Percentiles rank a stretch among this genome's conserved stretches.
Conservation (phyloP, 371 early-diverging fungal genomes). For the Circinella umbellata region DNA sequence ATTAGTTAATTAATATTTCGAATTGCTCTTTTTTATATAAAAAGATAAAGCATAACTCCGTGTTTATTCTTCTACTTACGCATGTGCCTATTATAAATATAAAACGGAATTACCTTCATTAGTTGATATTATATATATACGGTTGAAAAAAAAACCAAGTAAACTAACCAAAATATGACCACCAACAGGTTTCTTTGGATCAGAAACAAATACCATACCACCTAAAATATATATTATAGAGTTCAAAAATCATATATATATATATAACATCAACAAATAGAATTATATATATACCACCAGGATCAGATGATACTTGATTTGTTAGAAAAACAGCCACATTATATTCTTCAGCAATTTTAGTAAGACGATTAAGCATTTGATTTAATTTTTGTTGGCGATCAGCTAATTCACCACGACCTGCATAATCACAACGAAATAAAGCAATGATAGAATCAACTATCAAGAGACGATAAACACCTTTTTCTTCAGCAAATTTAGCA, state of each 20-base stretch:
- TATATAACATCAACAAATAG: no score
- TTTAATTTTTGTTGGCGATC: slow-evolving; percentile 92
- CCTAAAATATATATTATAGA: slow-evolving; percentile 64
- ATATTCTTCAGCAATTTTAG: slow-evolving; percentile 86
- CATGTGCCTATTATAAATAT: slow-evolving; percentile 47
- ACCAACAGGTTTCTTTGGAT: slow-evolving; percentile 88
- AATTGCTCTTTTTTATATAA: not conserved
- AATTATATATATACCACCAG: slow-evolving; percentile 55
- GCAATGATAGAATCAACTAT: slow-evolving; percentile 82
- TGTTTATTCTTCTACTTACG: slow-evolving; percentile 29
- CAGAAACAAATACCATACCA: slow-evolving; percentile 78
- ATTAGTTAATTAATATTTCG: no score
- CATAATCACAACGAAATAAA: slow-evolving; percentile 79
- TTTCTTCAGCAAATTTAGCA: slow-evolving; percentile 77
- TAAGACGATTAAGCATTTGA: slow-evolving; percentile 77
- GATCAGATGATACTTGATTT: slow-evolving; percentile 76
- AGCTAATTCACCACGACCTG: slow-evolving; percentile 87
- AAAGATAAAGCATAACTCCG: not conserved
- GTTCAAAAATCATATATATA: no score
- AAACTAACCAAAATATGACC: slow-evolving; percentile 70
- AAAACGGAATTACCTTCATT: no score
- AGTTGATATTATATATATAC: not conserved
- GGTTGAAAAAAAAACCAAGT: not conserved
- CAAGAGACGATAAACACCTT: slow-evolving; percentile 67
- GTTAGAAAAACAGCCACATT: slow-evolving; percentile 90